phyloP scores from a whole-genome alignment of 495 filamentous ascomycete genomes.

The Penicillium canescens region DNA sequence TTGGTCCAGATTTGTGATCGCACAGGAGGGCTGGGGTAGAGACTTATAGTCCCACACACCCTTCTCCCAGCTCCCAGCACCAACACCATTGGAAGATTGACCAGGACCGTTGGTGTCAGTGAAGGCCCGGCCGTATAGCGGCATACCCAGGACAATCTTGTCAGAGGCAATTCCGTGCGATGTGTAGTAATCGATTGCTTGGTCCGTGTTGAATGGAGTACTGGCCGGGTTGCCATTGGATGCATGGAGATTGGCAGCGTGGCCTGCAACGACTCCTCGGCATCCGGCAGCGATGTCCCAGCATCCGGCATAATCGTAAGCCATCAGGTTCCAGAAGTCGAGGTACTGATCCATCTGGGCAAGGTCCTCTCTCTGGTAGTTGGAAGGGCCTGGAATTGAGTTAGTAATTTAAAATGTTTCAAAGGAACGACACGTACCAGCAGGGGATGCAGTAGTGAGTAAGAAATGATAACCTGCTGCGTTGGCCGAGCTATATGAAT shows the following conservation, averaged over 20 bases:
- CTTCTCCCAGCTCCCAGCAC: no score
- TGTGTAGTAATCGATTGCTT: conserved; percentile 64
- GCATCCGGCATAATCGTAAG: conserved; percentile 70
- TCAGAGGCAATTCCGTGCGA: conserved; percentile 55
- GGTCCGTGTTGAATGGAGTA: conserved; percentile 71
- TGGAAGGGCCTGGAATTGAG: conserved; percentile 46
- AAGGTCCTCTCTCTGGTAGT: conserved; percentile 64
- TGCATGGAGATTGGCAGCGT: conserved; percentile 73
- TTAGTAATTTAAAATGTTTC: neutral
- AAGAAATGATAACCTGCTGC: conserved; percentile 56
- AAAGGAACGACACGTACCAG: conserved; percentile 27
- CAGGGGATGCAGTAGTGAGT: conserved; percentile 67
- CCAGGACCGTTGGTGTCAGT: no score
- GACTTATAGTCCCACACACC: no score
- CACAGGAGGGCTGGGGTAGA: no score
- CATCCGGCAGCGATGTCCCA: conserved; percentile 71
- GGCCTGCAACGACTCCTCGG: no score
- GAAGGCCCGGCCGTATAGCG: conserved; percentile 81
- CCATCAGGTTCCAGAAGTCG: conserved; percentile 76
- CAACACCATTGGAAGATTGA: no score
- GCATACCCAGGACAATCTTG: conserved; percentile 83
- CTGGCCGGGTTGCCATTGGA: conserved; percentile 49
- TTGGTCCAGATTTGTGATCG: no score
- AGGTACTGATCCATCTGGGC: conserved; percentile 64
- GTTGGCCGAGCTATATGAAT: conserved; percentile 56